These are phyloP conservation scores for Bromus sterilis DNA, from an alignment of 176 grass and related monocot species.

Conservation along the genomic window DNA sequence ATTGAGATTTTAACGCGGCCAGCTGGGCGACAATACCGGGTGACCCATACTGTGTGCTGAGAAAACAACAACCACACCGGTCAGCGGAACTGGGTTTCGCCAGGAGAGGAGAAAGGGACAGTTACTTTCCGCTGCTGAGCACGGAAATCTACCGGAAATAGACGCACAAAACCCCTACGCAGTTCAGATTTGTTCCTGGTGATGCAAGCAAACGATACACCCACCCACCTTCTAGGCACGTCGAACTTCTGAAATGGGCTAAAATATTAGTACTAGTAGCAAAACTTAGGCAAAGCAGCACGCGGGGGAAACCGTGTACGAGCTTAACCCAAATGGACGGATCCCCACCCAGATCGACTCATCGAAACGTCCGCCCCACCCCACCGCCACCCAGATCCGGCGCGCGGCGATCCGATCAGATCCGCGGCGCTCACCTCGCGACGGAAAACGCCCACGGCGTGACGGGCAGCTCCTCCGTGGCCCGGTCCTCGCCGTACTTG, in stretches of 20 bases:
- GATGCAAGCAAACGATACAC: not conserved
- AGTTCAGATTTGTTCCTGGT: not conserved
- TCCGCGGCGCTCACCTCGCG: constrained; percentile 55
- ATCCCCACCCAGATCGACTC: constrained; percentile 19
- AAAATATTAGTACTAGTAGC: not conserved
- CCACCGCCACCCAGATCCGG: constrained; percentile 26
- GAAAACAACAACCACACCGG: not conserved
- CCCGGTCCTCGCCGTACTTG: constrained; percentile 52
- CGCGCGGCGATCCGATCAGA: constrained; percentile 9
- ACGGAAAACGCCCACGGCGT: constrained; percentile 85
- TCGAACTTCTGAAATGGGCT: not conserved
- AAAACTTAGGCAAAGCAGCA: constrained; percentile 1
- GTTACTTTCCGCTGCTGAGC: not conserved
- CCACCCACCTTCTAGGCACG: not conserved
- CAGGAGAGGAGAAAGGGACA: not conserved
- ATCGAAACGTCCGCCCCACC: constrained; percentile 30
- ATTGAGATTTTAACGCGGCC: not conserved
- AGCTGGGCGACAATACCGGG: not conserved
- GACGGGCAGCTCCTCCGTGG: constrained; percentile 64
- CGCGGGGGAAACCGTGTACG: constrained; percentile 15
- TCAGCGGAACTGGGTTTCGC: not conserved
- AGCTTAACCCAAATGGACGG: not conserved
- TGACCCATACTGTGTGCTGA: not conserved
- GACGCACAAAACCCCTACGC: not conserved
- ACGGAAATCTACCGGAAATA: not conserved